phyloP scores from a whole-genome alignment of 495 filamentous ascomycete species.

The Hypoxylon fragiforme region DNA sequence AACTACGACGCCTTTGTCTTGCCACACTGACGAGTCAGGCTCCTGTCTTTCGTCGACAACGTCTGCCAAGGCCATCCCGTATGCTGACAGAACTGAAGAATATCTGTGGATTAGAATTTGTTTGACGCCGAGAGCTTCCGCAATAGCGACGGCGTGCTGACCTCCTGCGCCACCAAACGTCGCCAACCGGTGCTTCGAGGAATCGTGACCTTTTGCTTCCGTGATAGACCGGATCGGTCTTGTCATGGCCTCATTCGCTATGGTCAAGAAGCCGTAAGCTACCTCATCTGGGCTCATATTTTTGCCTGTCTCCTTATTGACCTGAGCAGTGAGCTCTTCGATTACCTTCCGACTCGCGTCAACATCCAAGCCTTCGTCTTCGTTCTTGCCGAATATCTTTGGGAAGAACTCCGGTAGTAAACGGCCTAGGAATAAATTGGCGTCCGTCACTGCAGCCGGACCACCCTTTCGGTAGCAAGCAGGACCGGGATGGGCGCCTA shows the following conservation, averaged over 20 bases:
- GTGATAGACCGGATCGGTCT: constrained; percentile 90
- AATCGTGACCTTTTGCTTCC: constrained; percentile 91
- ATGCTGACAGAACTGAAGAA: constrained; percentile 92
- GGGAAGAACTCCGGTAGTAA: constrained; percentile 94
- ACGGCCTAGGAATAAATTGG: constrained; percentile 51
- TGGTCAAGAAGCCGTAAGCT: constrained; percentile 85
- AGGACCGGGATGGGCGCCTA: constrained; percentile 41
- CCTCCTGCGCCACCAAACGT: constrained; percentile 95
- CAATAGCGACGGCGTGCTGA: constrained; percentile 95
- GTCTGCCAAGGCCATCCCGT: constrained; percentile 95
- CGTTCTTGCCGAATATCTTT: constrained; percentile 92
- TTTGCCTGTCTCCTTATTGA: constrained; percentile 70
- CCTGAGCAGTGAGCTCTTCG: constrained; percentile 72
- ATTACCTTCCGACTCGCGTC: constrained; percentile 78
- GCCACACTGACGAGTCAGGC: constrained; percentile 82
- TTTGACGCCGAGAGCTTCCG: constrained; percentile 80
- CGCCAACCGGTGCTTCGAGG: constrained; percentile 83
- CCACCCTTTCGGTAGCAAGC: constrained; percentile 47
- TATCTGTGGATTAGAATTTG: constrained; percentile 91
- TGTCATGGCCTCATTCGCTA: constrained; percentile 96
- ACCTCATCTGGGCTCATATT: constrained; percentile 85
- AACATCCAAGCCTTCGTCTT: constrained; percentile 82
- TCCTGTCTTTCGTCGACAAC: constrained; percentile 92
- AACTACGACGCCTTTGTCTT: constrained; percentile 56
- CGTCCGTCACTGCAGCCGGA: constrained; percentile 46